Percentiles rank a stretch among this genome's conserved stretches.
These are phyloP conservation scores for Melaleuca alternifolia DNA, from an alignment of 345 rosid genomes.

Conservation along the genomic window DNA sequence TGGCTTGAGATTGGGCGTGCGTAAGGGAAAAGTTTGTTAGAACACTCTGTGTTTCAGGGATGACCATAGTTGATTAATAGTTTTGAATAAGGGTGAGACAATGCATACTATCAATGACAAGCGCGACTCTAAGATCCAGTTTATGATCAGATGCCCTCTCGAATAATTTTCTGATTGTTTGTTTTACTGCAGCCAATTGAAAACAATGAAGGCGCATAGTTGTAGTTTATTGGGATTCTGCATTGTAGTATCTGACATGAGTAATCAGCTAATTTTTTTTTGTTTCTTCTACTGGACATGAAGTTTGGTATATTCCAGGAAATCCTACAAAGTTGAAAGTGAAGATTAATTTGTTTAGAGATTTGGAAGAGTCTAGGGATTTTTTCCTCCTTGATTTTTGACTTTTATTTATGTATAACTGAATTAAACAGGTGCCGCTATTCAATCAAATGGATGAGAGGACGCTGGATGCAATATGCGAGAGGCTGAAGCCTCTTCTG, in stretches of 20 bases:
- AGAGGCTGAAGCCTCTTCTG: slow-evolving; percentile 8
- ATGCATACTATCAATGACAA: neutral
- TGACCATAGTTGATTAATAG: neutral
- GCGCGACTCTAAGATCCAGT: neutral
- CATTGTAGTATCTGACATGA: neutral
- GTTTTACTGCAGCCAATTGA: neutral
- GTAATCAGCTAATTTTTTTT: neutral
- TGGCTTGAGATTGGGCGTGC: neutral
- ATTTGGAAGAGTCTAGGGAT: neutral
- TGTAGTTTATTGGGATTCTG: neutral
- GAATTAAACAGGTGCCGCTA: slow-evolving; percentile 12
- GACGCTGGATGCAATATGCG: slow-evolving; percentile 21
- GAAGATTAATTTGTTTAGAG: neutral
- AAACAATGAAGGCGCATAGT: neutral
- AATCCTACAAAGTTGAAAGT: neutral
- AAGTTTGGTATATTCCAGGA: neutral
- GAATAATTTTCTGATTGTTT: neutral
- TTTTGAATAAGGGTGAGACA: neutral
- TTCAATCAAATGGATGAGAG: slow-evolving; percentile 14
- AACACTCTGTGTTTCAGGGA: neutral
- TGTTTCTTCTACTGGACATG: neutral
- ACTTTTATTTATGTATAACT: neutral
- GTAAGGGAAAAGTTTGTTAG: neutral
- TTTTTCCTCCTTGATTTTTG: neutral
- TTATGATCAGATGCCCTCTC: neutral